phyloP scores from a whole-genome alignment of 2,329 filamentous ascomycete species.

The Coccinonectria pachysandricola region DNA sequence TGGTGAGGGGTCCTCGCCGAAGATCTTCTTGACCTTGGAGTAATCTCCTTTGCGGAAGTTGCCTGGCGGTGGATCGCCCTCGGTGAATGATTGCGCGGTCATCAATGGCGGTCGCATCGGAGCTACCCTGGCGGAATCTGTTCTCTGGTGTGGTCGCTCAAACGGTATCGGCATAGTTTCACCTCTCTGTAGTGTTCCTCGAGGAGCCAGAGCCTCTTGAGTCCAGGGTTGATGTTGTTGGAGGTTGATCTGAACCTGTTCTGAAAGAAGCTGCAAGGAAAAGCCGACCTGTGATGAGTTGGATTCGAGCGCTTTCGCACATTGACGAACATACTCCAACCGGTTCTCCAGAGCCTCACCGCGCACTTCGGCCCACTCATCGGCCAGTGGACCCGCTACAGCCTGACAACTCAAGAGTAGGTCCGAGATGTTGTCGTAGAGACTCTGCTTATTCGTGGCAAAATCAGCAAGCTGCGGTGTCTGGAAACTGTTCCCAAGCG shows the following conservation, averaged over 20 bases:
- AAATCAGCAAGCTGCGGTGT: slow-evolving; percentile 83
- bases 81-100: slow-evolving; percentile 53
- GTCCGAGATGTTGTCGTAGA: slow-evolving; percentile 90
- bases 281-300: slow-evolving; percentile 82
- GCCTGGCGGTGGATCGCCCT: slow-evolving; percentile 42
- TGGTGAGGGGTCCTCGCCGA: slow-evolving; percentile 53
- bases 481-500: slow-evolving; percentile 66
- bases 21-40: slow-evolving; percentile 55
- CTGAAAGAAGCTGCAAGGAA: slow-evolving; percentile 76
- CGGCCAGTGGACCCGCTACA: slow-evolving; percentile 80
- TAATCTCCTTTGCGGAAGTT: slow-evolving; percentile 50
- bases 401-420: slow-evolving; percentile 79
- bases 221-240: slow-evolving; percentile 27
- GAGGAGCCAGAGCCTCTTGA: slow-evolving; percentile 23
- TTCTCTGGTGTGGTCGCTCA: slow-evolving; percentile 43
- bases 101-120: slow-evolving; percentile 36
- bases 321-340: slow-evolving; percentile 66
- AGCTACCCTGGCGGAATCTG: slow-evolving; percentile 43
- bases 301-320: slow-evolving; percentile 71
- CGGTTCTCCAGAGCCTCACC: slow-evolving; percentile 84
- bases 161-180: slow-evolving; percentile 50
- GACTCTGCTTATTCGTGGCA: slow-evolving; percentile 77
- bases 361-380: slow-evolving; percentile 92
- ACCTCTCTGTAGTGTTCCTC: slow-evolving; percentile 46
- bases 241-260: slow-evolving; percentile 56